Evolutionary conservation across 2,329 filamentous ascomycete species (phyloP).

Genomic region (Talaromyces funiculosus): DNA sequence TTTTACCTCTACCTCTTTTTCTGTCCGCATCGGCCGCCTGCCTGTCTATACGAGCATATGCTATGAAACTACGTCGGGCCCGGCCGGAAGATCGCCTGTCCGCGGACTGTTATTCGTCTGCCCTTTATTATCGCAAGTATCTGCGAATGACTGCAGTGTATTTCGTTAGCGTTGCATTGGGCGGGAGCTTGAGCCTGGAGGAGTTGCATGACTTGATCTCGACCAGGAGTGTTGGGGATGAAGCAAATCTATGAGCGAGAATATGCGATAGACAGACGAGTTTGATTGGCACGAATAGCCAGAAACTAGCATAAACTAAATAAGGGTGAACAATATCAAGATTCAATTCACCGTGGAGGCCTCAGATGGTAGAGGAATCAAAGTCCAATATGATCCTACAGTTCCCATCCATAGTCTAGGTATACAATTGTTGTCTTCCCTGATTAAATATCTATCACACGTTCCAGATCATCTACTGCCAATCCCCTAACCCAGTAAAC

Average conservation of each 20-base stretch:
- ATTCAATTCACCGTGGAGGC: too few species aligned
- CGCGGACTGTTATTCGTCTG: neutral
- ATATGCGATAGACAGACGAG: neutral
- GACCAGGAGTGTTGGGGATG: too few species aligned
- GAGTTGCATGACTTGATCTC: neutral
- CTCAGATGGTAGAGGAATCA: neutral
- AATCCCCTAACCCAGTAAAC: too few species aligned
- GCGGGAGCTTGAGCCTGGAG: neutral
- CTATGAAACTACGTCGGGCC: neutral
- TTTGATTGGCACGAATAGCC: neutral
- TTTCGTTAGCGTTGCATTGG: neutral
- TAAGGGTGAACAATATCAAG: neutral
- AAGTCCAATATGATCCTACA: neutral
- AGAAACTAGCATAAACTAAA: neutral
- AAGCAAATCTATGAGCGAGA: neutral
- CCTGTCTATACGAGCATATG: neutral
- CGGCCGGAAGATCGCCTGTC: neutral
- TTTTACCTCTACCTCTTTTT: neutral
- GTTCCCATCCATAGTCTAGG: neutral
- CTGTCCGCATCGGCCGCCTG: neutral
- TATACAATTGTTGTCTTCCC: neutral
- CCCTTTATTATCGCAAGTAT: neutral
- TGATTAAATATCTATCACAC: too few species aligned
- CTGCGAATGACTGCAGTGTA: neutral
- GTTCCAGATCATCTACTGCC: too few species aligned